Evolutionary conservation across 2,329 filamentous ascomycete genomes (phyloP), one percentile per base, ranked within the genome.

Genomic region (Metarhizium guizhouense): DNA sequence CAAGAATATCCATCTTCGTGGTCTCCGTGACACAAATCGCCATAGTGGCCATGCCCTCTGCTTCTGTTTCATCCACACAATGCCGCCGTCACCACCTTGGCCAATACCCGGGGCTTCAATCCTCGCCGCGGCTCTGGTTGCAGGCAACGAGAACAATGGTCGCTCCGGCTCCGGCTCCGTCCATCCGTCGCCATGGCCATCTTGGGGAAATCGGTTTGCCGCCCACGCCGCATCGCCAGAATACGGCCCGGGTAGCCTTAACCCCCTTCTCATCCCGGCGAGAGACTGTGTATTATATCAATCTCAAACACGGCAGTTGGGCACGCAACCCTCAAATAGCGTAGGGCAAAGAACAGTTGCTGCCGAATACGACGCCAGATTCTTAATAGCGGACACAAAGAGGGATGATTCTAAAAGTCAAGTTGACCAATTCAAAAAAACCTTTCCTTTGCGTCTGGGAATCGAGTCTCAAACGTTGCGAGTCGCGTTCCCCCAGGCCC

Each of bases 1-100:
- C 7, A 68, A 38, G 16, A 63, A 18, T 16, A 60, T 62, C 34
- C 45, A 48, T 30, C 14, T 45, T 20, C n/a, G 36, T 7, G 18
- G 11, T 7, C n/a, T 20, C 18, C 34, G 50, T 8, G 13, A 14
- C 20, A 43, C 20, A 40, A 52, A 30, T 42, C 34, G 36, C 16
- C 50, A 25, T 25, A 25, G 25, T 25, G 25, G 25, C 25, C 25
- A 25, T 4, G 8, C 2, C 16, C 18, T 16, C 20, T 38, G 40
- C 18, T 42, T 40, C 30, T 42, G 48, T 20, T 54, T 55, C 11
- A 38, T 34, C 58, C 58, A 57, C 6, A 42, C 54, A 36, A 52
- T 32, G 6, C 29, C 14, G 18, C 25, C 25, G 25, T 25, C 25
- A 25, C 25, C 25, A 25, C 25, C 25, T 25, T 25, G 25, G 25